A percentile compares a stretch with the other conserved stretches of the same genome.
These are phyloP conservation scores for Fusarium decemcellulare DNA, from an alignment of 2,329 filamentous ascomycete genomes.

Conservation along the genomic window DNA sequence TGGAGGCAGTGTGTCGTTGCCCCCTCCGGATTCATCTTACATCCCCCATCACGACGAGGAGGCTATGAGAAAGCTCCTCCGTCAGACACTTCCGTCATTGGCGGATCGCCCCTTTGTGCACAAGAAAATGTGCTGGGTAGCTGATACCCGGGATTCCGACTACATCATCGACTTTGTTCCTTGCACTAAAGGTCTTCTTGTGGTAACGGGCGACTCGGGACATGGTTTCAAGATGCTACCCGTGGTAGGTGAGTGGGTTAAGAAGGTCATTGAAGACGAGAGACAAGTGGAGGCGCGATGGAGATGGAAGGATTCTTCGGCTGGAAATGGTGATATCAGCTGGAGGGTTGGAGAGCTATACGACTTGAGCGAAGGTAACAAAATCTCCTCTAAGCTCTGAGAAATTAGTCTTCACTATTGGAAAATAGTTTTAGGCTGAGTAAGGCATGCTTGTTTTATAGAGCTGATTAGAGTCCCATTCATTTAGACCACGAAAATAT, in stretches of 20 bases:
- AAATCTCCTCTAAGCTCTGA: no score
- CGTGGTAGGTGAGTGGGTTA: slow-evolving; percentile 66
- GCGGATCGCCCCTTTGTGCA: slow-evolving; percentile 67
- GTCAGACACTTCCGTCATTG: slow-evolving; percentile 65
- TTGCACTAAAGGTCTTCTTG: slow-evolving; percentile 60
- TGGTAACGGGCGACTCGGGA: slow-evolving; percentile 70
- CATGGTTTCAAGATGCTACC: slow-evolving; percentile 76
- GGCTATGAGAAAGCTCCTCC: slow-evolving; percentile 62
- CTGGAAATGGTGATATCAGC: slow-evolving; percentile 48
- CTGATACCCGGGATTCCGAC: slow-evolving; percentile 71
- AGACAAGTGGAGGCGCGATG: slow-evolving; percentile 61
- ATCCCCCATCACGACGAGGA: slow-evolving; percentile 67
- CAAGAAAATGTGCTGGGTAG: slow-evolving; percentile 72
- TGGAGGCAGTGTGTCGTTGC: slow-evolving; percentile 50
- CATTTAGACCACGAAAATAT: no score
- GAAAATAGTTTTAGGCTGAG: no score
- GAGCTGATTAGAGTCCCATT: no score
- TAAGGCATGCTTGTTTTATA: no score
- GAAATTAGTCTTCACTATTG: no score
- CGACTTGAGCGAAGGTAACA: no score
- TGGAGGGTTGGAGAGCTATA: slow-evolving; percentile 50
- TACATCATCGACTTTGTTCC: slow-evolving; percentile 72
- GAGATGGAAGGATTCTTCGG: slow-evolving; percentile 62
- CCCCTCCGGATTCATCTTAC: slow-evolving; percentile 47
- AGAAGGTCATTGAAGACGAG: slow-evolving; percentile 59